Evolutionary conservation across 106 monocot species (phyloP), one percentile per base, ranked within the genome.

Genomic region (Posidonia australis): DNA sequence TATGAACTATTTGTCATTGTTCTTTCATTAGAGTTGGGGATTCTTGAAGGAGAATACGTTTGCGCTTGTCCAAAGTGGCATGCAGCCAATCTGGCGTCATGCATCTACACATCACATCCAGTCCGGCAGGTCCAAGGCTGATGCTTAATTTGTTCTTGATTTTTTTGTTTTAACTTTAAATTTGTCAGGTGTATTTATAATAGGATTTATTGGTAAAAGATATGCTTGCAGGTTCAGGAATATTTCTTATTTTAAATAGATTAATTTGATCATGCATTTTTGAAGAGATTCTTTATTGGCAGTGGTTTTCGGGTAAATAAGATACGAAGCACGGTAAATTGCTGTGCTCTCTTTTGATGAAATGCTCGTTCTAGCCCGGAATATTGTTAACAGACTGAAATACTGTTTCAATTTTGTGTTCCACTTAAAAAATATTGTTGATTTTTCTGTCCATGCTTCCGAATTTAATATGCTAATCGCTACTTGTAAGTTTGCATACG

Each of bases 1-100:
- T 6, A 41, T 30, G 11, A 21, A 21, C 5, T 43, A 61, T 41
- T 61, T 18, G 0, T 42, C 14, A 20, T 25, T 56, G 10, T 36
- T 68, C 21, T 43, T 13, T 58, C 20, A 63, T 53, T 80, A 96
- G 90, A 61, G 51, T 5, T 72, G 45, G 1, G 62, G 74, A 26
- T 76, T 78, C 66, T 20, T 90, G 63, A 76, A 29, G 90, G 82
- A 51, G 80, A 90, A 16, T 72, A 75, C 54, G 90, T n/a, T 94
- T 11, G 90, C 89, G 28, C 84, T 94, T 55, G 84, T 94, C 68
- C 86, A 82, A 73, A 94, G 94, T 70, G 94, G 94, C n/a, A 71
- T 67, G 17, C 77, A 80, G 10, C 70, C 86, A 1, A 96, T 96
- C 21, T 96, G 94, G 94, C 80, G 90, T 54, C 58, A 75, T 25